Base-by-base conservation (phyloP, 2,329 filamentous ascomycete genomes). In the Stachybotrys chartarum region DNA sequence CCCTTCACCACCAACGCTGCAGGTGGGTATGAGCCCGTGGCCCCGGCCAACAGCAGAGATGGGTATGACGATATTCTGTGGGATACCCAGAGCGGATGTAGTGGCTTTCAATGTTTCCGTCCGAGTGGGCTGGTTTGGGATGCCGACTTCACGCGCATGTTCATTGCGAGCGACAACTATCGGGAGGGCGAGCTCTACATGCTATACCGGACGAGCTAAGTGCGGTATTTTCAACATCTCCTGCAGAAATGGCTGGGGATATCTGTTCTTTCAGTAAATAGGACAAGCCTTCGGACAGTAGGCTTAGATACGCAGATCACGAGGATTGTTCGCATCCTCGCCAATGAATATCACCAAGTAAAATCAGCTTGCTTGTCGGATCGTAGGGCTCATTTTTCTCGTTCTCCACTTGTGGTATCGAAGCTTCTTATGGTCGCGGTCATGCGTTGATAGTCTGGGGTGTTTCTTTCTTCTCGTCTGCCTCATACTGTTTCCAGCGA, bases 401-500 rank as follows among this genome's bases (percentile, higher is more conserved):
- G 8, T 6, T 42, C 3, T 42, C 8, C 8, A 42, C 14, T 3
- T 42, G 35, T 42, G 35, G 35, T 14, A 10, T 42, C 35, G 24
- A 24, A 24, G 24, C 24, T 24, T 24, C 24, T 24, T 24, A 24
- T 24, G 4, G 24, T 24, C 4, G 24, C 24, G 4, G 24, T 24
- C 24, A 24, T 24, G 24, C 24, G 24, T 24, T 24, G 24, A 24
- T 24, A 4, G 24, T 24, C 2, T 24, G 24, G 24, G 24, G 4
- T 10, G 35, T 30, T 14, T 56, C 56, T 0, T 39, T 30, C 10
- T 61, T 64, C 0, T 55, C 59, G 39, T 66, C 63, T 30, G 61
- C 55, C 14, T 64, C 64, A 18, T 66, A 63, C 51, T 68, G 61
- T 55, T 78, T 76, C 76, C 75, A 78, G n/a, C 76, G 66, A 55